Percentiles rank a stretch among this genome's conserved stretches.
phyloP scores from a whole-genome alignment of 2,329 filamentous ascomycete species.

The Beauveria sp. region DNA sequence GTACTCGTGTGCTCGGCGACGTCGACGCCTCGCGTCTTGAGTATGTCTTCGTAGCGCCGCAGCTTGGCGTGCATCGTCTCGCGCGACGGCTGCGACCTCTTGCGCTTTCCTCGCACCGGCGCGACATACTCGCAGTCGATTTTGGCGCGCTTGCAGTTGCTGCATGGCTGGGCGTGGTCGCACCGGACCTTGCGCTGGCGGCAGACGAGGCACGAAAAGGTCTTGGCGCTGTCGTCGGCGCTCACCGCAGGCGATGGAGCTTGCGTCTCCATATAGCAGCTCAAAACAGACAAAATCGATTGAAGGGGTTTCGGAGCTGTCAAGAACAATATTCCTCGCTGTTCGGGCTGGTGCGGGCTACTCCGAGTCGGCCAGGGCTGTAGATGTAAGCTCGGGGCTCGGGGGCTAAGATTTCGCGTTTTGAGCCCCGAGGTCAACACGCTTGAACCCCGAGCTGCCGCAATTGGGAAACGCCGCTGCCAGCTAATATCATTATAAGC shows the following conservation, averaged over 20 bases:
- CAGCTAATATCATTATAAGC: neutral
- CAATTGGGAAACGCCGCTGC: neutral
- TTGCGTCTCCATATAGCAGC: neutral
- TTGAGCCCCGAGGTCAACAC: conserved; percentile 5
- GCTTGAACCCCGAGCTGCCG: neutral
- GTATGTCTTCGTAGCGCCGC: conserved; percentile 44
- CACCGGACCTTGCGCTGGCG: conserved; percentile 35
- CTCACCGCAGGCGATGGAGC: neutral
- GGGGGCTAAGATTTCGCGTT: neutral
- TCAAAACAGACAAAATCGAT: no score
- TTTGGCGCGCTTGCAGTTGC: conserved; percentile 34
- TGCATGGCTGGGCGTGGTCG: conserved; percentile 32
- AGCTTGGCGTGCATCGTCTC: conserved; percentile 53
- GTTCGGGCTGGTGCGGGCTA: neutral
- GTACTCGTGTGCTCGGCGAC: neutral
- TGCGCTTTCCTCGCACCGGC: conserved; percentile 23
- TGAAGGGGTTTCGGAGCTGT: no score
- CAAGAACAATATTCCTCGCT: neutral
- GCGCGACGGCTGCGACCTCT: conserved; percentile 13
- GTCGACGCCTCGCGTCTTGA: conserved; percentile 9
- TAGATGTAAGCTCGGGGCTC: conserved; percentile 6
- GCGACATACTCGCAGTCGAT: conserved; percentile 27
- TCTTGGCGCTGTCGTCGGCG: neutral
- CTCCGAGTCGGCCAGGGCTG: neutral
- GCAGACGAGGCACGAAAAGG: conserved; percentile 27